Evolutionary conservation across 495 filamentous ascomycete species (phyloP).

Genomic region (Terfezia claveryi): DNA sequence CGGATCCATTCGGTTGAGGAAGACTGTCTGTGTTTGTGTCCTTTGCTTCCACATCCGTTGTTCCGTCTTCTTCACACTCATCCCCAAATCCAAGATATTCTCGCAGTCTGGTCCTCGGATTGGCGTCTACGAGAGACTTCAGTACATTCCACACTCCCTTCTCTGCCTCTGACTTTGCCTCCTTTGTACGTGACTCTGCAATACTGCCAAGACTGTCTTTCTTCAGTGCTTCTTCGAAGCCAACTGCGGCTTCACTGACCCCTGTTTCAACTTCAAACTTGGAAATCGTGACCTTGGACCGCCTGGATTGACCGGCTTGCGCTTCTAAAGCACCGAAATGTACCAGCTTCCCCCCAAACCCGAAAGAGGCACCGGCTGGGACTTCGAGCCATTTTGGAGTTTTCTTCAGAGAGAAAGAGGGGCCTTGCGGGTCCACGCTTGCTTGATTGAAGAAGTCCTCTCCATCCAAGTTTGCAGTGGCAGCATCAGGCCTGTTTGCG

Average conservation of each 20-base stretch:
- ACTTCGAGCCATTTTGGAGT: conserved; percentile 79
- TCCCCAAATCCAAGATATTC: conserved; percentile 68
- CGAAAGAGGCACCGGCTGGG: conserved; percentile 74
- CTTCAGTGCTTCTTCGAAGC: conserved; percentile 65
- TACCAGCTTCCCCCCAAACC: conserved; percentile 84
- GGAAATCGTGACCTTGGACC: conserved; percentile 63
- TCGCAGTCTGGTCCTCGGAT: conserved; percentile 57
- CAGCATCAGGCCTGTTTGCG: conserved; percentile 5
- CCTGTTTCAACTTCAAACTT: conserved; percentile 71
- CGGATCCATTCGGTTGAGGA: conserved; percentile 16
- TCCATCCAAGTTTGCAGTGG: conserved; percentile 44
- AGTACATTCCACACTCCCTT: conserved; percentile 91
- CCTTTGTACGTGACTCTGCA: conserved; percentile 52
- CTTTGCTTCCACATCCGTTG: conserved; percentile 26
- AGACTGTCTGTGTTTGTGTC: conserved; percentile 12
- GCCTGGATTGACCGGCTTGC: conserved; percentile 35
- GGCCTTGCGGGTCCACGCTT: conserved; percentile 71
- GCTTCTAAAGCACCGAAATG: conserved; percentile 39
- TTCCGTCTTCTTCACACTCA: conserved; percentile 29
- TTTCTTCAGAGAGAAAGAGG: conserved; percentile 64
- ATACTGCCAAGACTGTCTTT: conserved; percentile 55
- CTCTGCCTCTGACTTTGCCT: conserved; percentile 64
- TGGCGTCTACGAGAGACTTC: conserved; percentile 60
- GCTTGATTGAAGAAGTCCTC: conserved; percentile 95
- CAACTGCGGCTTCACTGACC: conserved; percentile 61